phyloP scores from a whole-genome alignment of 805 yeast genomes.

The Priceomyces carsonii region DNA sequence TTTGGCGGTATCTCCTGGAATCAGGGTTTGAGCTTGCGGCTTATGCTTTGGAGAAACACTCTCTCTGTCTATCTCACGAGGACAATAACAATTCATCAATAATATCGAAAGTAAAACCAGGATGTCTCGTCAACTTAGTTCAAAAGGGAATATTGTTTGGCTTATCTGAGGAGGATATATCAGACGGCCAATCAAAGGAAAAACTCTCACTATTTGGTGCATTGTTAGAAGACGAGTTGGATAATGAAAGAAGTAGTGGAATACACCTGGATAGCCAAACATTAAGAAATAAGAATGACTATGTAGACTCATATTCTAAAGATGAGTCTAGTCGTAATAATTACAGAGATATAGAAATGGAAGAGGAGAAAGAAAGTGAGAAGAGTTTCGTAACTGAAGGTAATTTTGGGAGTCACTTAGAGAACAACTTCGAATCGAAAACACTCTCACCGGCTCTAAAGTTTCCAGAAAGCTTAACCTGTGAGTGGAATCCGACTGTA shows the following conservation, averaged over 20 bases:
- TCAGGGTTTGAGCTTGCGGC: constrained; percentile 77
- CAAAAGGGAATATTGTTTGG: constrained; percentile 83
- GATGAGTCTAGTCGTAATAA: constrained; percentile 7
- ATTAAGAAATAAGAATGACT: constrained; percentile 1
- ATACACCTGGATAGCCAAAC: background rate
- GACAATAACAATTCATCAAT: constrained; percentile 40
- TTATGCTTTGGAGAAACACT: constrained; percentile 75
- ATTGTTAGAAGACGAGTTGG: constrained; percentile 43
- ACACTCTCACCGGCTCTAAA: constrained; percentile 38
- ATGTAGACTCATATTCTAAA: background rate
- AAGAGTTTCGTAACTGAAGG: too few species aligned
- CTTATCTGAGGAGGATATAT: constrained; percentile 62
- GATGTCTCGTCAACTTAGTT: constrained; percentile 76
- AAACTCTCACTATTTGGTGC: constrained; percentile 56
- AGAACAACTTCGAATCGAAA: constrained; percentile 23
- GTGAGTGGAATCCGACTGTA: constrained; percentile 59
- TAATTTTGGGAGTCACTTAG: too few species aligned
- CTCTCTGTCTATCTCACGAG: constrained; percentile 60
- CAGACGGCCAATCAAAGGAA: constrained; percentile 14
- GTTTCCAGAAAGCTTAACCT: constrained; percentile 46
- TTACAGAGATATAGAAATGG: constrained; percentile 9
- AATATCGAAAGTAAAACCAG: constrained; percentile 60
- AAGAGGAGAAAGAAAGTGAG: constrained; percentile 4
- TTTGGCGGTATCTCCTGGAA: constrained; percentile 93
- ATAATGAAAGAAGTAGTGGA: constrained; percentile 9